Base-by-base conservation (phyloP, 2,329 filamentous ascomycete species). In the Talaromyces amestolkiae region DNA sequence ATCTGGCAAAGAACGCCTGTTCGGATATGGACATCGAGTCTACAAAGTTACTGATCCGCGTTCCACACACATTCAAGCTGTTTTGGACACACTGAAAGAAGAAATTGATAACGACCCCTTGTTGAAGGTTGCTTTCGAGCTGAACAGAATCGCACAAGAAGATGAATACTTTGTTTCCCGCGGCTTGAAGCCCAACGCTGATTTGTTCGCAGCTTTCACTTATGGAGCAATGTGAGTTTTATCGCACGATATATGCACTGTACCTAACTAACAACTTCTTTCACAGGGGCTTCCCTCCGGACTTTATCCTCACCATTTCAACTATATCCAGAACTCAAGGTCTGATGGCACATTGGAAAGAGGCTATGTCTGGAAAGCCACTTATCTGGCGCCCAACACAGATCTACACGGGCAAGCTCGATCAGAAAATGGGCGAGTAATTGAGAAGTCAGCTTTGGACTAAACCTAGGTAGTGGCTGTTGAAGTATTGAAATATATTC, bases 21-120 rank as follows among this genome's bases (percentile, higher is more conserved):
- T 39, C 17, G 60, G 60, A 8, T 65, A 59, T 19, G 58, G 63
- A 15, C 58, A 63, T 45, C 61, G 61, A n/a, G 33, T 63, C 37
- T 58, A 58, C 39, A 43, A 45, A 11, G 24, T 35, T 3, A 24
- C 15, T 9, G 61, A 63, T 17, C 61, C 61, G 4, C 35, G 61
- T 5, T 39, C 22, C 6, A 27, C 35, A 15, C 35, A 41, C 13
- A 54, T 62, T n/a, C 43, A 24, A 2, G 45, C 31, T 17, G 33
- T 62, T 17, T 22, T 62, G 17, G 27, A 54, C 9, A 35, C n/a
- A 54, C 47, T 53, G 17, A 37, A 54, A 24, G 60, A 62, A 22
- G 60, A 62, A 15, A 35, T 62, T 3, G n/a, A 39, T 19, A 33
- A 37, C 1, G 37, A 62, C 35, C 60, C 60, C 3, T 35, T 62